A percentile compares a stretch with the other conserved stretches of the same genome.
phyloP scores from a whole-genome alignment of 805 yeast species.

The Aciculoconidium aculeatum region DNA sequence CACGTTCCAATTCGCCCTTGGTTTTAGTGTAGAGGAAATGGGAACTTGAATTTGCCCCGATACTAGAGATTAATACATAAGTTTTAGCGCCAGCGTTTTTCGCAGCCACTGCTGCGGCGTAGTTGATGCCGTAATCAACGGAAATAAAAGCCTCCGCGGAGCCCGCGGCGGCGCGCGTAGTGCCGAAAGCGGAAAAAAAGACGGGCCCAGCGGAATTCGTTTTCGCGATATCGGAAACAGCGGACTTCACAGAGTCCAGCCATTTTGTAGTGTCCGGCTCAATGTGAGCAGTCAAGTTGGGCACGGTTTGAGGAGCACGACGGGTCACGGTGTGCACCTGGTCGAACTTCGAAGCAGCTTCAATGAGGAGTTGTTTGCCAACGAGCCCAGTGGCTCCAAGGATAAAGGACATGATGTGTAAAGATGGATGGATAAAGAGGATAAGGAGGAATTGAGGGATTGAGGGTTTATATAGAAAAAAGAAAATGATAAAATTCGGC shows the following conservation, averaged over 20 bases:
- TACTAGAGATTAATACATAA: conserved; percentile 59
- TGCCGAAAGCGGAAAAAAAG: conserved; percentile 66
- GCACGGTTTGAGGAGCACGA: conserved; percentile 29
- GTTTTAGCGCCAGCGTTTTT: conserved; percentile 62
- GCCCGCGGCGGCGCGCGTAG: conserved; percentile 71
- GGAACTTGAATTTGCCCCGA: conserved; percentile 58
- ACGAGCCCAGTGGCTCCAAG: conserved; percentile 80
- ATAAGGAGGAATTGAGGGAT: too few relatives aligned
- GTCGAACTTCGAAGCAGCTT: conserved; percentile 33
- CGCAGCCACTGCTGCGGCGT: conserved; percentile 67
- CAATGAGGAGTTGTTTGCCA: conserved; percentile 52
- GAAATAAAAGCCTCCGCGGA: conserved; percentile 60
- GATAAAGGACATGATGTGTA: too few relatives aligned
- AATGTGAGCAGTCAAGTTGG: conserved; percentile 33
- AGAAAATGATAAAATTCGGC: too few relatives aligned
- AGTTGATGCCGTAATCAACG: conserved; percentile 72
- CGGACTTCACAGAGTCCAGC: conserved; percentile 31
- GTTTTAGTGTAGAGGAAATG: conserved; percentile 54
- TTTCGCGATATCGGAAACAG: conserved; percentile 30
- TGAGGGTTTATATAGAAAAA: too few relatives aligned
- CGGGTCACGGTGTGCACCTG: conserved; percentile 49
- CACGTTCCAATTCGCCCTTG: conserved; percentile 76
- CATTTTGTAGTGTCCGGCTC: conserved; percentile 47
- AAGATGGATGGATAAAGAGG: too few relatives aligned
- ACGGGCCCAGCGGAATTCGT: too few relatives aligned